phyloP scores from a whole-genome alignment of 805 yeast genomes.

The Priceomyces medius region DNA sequence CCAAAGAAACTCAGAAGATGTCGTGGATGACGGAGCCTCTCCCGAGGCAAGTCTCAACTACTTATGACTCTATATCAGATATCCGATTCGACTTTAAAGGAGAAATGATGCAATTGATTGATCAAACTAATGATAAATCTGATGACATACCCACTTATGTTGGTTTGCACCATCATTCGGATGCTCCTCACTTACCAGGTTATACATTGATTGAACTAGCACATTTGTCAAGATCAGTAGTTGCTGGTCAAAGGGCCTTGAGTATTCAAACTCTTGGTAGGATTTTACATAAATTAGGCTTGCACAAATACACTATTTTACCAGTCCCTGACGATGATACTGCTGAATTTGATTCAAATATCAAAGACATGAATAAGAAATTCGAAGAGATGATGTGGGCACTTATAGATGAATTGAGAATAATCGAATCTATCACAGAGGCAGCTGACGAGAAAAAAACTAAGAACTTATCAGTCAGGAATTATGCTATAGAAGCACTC shows the following conservation, averaged over 20 bases:
- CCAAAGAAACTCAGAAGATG: constrained; percentile 73
- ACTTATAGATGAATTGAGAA: constrained; percentile 56
- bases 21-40: constrained; percentile 88
- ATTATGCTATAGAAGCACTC: constrained; percentile 83
- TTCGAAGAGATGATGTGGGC: constrained; percentile 70
- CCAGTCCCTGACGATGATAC: constrained; percentile 43
- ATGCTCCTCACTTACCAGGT: constrained; percentile 86
- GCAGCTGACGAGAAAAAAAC: constrained; percentile 67
- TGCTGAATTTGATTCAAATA: constrained; percentile 29
- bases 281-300: constrained; percentile 75
- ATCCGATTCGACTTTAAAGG: constrained; percentile 90
- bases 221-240: constrained; percentile 72
- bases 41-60: constrained; percentile 38
- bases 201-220: constrained; percentile 83
- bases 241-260: constrained; percentile 81
- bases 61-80: constrained; percentile 58
- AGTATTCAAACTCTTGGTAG: constrained; percentile 88
- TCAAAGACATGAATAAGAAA: constrained; percentile 22
- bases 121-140: constrained; percentile 13
- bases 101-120: constrained; percentile 55
- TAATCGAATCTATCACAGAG: constrained; percentile 64
- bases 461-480: constrained; percentile 68
- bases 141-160: constrained; percentile 46
- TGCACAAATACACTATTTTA: constrained; percentile 52
- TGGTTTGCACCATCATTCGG: constrained; percentile 92